Conservation (phyloP, 495 filamentous ascomycete species). For the Aspergillus wentii region DNA sequence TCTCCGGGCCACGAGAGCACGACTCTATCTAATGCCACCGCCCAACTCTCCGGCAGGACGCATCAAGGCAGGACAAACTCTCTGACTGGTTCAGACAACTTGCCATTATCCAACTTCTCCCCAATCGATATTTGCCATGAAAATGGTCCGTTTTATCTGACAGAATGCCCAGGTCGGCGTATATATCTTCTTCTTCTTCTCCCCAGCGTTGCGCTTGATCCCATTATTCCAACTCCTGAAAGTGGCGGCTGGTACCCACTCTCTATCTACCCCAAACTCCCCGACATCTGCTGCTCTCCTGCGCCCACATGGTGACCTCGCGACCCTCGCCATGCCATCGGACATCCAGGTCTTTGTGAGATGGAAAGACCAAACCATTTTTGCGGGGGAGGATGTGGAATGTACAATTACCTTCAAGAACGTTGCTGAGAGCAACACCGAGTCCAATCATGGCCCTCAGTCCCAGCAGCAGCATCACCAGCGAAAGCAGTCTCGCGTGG, state of each 20-base stretch:
- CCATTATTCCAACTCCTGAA: not conserved
- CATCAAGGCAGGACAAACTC: no score
- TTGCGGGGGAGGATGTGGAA: conserved; percentile 89
- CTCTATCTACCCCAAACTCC: conserved; percentile 12
- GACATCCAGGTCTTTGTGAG: conserved; percentile 92
- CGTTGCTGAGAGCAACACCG: conserved; percentile 46
- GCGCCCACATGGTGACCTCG: conserved; percentile 32
- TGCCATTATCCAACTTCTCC: not conserved
- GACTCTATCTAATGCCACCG: no score
- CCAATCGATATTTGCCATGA: conserved; percentile 8
- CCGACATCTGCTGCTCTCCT: conserved; percentile 14
- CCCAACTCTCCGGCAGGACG: no score
- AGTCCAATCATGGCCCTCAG: conserved; percentile 27
- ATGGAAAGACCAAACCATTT: conserved; percentile 87
- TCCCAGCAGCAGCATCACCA: conserved; percentile 40
- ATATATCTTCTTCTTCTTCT: not conserved
- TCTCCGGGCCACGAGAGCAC: no score
- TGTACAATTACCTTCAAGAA: conserved; percentile 97
- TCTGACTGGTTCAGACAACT: conserved; percentile 1
- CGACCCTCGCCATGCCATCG: conserved; percentile 42
- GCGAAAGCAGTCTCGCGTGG: conserved; percentile 41
- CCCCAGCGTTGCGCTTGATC: not conserved
- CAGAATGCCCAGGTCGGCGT: conserved; percentile 21
- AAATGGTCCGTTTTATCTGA: conserved; percentile 21
- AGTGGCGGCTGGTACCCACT: conserved; percentile 20